These are phyloP conservation scores for Botryotinia narcissicola DNA, from an alignment of 2,329 filamentous ascomycete genomes.

Conservation along the genomic window DNA sequence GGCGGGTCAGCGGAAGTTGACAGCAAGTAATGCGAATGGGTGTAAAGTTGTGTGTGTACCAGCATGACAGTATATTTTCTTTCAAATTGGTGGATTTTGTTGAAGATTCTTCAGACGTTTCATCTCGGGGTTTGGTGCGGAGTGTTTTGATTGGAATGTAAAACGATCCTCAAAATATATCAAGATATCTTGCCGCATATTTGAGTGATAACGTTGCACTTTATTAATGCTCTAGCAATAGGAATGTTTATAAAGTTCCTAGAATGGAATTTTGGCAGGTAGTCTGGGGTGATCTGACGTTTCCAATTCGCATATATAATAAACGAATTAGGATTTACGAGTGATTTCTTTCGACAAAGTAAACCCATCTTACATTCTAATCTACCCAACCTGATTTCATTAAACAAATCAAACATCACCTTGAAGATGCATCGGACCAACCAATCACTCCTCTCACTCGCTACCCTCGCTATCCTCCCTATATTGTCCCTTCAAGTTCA, in stretches of 20 bases:
- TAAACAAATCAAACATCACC: not conserved
- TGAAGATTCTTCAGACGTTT: not conserved
- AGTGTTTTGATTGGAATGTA: conserved; percentile 8
- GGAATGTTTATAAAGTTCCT: not conserved
- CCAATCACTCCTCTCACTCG: not conserved
- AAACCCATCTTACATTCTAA: not conserved
- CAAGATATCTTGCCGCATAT: conserved; percentile 13
- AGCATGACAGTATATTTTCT: not conserved
- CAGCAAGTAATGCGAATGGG: conserved; percentile 18
- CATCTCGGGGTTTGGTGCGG: not conserved
- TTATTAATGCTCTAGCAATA: not conserved
- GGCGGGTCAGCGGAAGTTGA: conserved; percentile 17
- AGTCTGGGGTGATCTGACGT: not conserved
- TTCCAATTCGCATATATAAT: not conserved
- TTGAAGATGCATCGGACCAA: not conserved
- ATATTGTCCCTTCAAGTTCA: not conserved
- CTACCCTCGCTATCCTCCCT: conserved; percentile 2
- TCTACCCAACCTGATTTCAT: not conserved
- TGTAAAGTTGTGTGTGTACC: conserved; percentile 10
- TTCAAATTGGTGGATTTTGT: not conserved
- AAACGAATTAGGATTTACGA: not conserved
- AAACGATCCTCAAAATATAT: not conserved
- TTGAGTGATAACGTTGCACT: not conserved
- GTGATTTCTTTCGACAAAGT: not conserved
- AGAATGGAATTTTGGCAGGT: not conserved